These are phyloP conservation scores for Cicer judaicum DNA, from an alignment of 306 rosid species.

Conservation along the genomic window DNA sequence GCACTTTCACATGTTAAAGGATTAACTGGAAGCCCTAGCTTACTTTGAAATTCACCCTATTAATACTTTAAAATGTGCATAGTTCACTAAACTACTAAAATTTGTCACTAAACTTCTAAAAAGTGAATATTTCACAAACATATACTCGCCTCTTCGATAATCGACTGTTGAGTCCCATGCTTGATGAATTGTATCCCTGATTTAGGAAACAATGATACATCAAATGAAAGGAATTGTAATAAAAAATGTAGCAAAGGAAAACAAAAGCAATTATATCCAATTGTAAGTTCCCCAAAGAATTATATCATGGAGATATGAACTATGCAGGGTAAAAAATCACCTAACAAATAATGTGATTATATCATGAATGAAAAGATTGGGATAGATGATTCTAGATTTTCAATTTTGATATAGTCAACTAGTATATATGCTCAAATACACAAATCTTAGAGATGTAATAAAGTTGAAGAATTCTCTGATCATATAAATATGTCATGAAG, in stretches of 20 bases:
- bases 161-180: constrained; percentile 65
- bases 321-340: background rate
- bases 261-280: constrained; percentile 1
- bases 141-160: constrained; percentile 71
- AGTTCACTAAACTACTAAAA: constrained; percentile 2
- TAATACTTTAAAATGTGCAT: constrained; percentile 10
- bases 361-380: constrained; percentile 16
- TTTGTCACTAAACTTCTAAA: background rate
- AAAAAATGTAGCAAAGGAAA: constrained; percentile 10
- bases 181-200: constrained; percentile 64
- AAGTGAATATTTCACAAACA: constrained; percentile 31
- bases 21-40: background rate
- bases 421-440: background rate
- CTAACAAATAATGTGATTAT: background rate
- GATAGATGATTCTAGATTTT: constrained; percentile 13
- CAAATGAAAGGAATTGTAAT: constrained; percentile 33
- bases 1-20: constrained; percentile 14
- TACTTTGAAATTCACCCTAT: constrained; percentile 12
- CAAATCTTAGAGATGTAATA: background rate
- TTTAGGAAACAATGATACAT: constrained; percentile 47
- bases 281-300: constrained; percentile 12
- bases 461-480: constrained; percentile 31
- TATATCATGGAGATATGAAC: background rate
- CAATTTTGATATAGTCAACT: constrained; percentile 16
- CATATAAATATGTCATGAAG: constrained; percentile 27